These are phyloP conservation scores for Evansstolkia leycettana DNA, from an alignment of 495 filamentous ascomycete species.

Conservation along the genomic window DNA sequence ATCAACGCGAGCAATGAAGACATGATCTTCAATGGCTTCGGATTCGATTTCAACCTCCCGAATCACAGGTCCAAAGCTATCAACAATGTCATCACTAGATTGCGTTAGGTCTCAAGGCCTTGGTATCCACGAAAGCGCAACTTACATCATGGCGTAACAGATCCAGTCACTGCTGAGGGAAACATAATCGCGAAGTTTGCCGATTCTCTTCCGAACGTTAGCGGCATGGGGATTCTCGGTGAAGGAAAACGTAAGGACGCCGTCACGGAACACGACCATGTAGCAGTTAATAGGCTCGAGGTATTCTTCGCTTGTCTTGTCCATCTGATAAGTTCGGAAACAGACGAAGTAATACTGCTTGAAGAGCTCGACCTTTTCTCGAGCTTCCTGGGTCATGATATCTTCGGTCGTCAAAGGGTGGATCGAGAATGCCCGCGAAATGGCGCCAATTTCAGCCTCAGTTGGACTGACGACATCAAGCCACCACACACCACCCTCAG, in stretches of 20 bases:
- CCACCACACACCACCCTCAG: constrained; percentile 80
- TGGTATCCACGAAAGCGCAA: constrained; percentile 7
- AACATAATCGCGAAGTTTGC: constrained; percentile 85
- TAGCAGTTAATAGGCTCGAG: constrained; percentile 92
- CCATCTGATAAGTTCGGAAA: constrained; percentile 77
- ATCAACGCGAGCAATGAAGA: constrained; percentile 79
- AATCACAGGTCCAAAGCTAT: constrained; percentile 85
- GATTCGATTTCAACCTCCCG: constrained; percentile 75
- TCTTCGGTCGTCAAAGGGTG: constrained; percentile 92
- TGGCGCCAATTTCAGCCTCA: constrained; percentile 75
- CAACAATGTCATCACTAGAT: constrained; percentile 83
- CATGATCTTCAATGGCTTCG: constrained; percentile 86
- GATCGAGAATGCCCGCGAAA: constrained; percentile 84
- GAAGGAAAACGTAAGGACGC: constrained; percentile 88
- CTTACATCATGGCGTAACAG: constrained; percentile 95
- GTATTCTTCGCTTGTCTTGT: constrained; percentile 62
- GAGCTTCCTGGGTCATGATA: constrained; percentile 84
- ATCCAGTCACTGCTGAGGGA: constrained; percentile 93
- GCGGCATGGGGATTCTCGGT: constrained; percentile 68
- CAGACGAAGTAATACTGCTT: constrained; percentile 95
- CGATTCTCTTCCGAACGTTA: constrained; percentile 84
- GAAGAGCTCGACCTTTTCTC: constrained; percentile 97
- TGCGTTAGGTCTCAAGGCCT: constrained; percentile 5
- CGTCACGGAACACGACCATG: constrained; percentile 92
- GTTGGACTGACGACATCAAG: constrained; percentile 84